A percentile compares a stretch with the other conserved stretches of the same genome.
These are phyloP conservation scores for Epichloe scottii DNA, from an alignment of 2,329 filamentous ascomycete species.

Conservation along the genomic window DNA sequence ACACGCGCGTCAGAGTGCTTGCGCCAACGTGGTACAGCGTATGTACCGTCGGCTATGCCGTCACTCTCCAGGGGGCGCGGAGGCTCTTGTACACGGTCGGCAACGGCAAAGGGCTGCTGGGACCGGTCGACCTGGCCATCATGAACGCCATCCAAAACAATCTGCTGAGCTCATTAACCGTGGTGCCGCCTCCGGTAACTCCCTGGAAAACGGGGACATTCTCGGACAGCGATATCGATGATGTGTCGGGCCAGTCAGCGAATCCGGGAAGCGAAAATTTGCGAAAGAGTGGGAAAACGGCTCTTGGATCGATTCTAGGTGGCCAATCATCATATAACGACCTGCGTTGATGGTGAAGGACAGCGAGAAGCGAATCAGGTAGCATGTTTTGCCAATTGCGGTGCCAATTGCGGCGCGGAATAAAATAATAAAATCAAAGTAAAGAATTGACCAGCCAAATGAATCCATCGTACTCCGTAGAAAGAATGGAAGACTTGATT, in stretches of 20 bases:
- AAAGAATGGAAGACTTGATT: no score
- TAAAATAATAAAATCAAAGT: no score
- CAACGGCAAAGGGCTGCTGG: not conserved
- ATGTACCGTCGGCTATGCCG: conserved; percentile 2
- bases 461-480: no score
- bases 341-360: no score
- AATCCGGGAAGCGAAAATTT: not conserved
- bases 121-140: conserved; percentile 2
- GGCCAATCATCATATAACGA: not conserved
- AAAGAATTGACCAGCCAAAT: no score
- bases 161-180: not conserved
- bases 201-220: not conserved
- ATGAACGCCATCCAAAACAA: not conserved
- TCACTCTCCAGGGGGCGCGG: not conserved
- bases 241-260: no score
- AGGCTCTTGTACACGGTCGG: conserved; percentile 1
- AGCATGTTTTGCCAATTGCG: no score
- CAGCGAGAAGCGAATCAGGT: no score
- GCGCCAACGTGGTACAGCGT: conserved; percentile 2
- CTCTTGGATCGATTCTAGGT: not conserved
- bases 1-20: not conserved
- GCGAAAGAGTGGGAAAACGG: not conserved
- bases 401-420: no score
- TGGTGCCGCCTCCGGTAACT: not conserved
- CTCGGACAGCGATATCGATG: not conserved